phyloP scores from a whole-genome alignment of 257 asterid genomes.

The Solanum neorickii region DNA sequence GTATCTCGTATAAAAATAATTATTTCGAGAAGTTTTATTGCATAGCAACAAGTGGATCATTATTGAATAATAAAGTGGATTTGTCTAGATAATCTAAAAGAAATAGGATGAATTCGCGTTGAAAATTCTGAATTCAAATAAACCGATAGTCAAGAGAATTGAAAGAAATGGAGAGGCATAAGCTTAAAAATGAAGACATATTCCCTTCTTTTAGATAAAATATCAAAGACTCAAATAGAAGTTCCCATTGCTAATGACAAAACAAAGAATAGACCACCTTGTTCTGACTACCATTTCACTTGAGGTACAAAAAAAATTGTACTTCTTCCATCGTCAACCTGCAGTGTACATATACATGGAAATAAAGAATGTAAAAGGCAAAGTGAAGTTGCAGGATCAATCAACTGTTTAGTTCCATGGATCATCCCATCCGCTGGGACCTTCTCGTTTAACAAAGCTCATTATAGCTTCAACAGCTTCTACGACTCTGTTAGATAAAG shows the following conservation, averaged over 20 bases:
- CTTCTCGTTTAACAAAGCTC: slow-evolving; percentile 62
- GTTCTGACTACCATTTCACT: neutral
- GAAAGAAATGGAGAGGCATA: neutral
- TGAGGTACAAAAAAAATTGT: neutral
- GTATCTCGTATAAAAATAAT: neutral
- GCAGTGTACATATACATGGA: neutral
- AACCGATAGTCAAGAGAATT: neutral
- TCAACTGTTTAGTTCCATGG: slow-evolving; percentile 52
- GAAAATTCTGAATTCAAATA: neutral
- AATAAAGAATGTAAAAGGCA: neutral
- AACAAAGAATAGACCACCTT: neutral
- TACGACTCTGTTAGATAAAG: slow-evolving; percentile 56
- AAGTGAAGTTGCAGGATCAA: neutral
- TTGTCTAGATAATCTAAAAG: too few relatives aligned
- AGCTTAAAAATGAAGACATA: neutral
- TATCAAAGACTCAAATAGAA: neutral
- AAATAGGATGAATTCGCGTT: neutral
- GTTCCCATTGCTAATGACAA: neutral
- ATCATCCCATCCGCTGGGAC: slow-evolving; percentile 82
- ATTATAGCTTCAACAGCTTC: slow-evolving; percentile 63
- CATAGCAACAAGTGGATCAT: neutral
- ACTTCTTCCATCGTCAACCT: neutral
- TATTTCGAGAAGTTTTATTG: neutral
- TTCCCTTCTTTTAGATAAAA: neutral
- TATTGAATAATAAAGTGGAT: too few relatives aligned